Evolutionary conservation across 2,329 filamentous ascomycete species (phyloP), one percentile per base, ranked within the genome.

Genomic region (Lasiodiplodia hormozganensis): DNA sequence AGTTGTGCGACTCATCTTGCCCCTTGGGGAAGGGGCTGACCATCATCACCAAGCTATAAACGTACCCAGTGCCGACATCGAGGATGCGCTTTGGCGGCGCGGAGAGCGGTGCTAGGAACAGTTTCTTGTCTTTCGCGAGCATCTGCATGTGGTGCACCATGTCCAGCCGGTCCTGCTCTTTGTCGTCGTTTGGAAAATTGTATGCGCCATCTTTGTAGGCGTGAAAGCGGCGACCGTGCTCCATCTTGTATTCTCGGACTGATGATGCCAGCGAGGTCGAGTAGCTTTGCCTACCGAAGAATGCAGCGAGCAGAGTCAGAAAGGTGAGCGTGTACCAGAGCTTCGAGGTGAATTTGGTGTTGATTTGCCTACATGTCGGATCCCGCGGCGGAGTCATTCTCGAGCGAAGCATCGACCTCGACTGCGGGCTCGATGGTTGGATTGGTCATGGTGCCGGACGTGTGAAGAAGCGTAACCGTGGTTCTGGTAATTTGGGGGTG

Each of bases 161-260:
- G 57, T 68, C 67, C 6, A 64, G 36, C 16, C 67, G 67, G 58
- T 68, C 67, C 21, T 68, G 67, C 51, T 68, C 67, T 7, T 64
- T 53, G n/a, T 68, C 57, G 43, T 68, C 67, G 49, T 64, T 68
- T 4, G 56, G 67, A 31, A 79, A 74, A 64, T 80, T 76, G 40
- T 54, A 60, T 0, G 36, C 51, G 68, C 78, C 78, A 18, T 71
- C 73, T 60, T 75, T 75, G 70, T 76, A 80, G 70, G 73, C 76
- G 68, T 79, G 76, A 52, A 80, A 80, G 69, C 78, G 76, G 16
- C 78, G 76, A 21, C 74, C 74, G 54, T 76, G 72, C 56, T 75
- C 72, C 64, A 68, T 65, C 25, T 69, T 68, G 58, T 72, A 73
- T 47, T 69, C 65, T 10, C 68, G 68, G 25, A 73, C 70, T 49